Evolutionary conservation across 768 basidiomycete genomes (phyloP).

Genomic region (Dictyophora rubrovolvata): DNA sequence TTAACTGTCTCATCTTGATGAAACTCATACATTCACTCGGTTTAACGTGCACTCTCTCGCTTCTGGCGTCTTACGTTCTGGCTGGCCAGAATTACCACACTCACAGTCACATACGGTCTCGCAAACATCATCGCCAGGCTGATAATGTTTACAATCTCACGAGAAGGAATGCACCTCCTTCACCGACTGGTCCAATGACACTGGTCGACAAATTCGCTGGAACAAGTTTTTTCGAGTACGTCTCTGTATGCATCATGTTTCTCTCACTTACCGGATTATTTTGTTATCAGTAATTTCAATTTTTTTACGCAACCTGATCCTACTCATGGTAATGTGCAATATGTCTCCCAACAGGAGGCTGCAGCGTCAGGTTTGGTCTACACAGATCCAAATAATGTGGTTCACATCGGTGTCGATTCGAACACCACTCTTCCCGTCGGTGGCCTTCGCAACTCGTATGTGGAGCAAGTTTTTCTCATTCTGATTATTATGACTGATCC

Average conservation of each 20-base stretch:
- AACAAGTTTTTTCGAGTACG: conserved; percentile 49
- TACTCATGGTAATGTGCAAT: conserved; percentile 61
- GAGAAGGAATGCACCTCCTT: conserved; percentile 11
- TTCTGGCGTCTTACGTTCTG: conserved; percentile 19
- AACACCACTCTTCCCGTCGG: conserved; percentile 37
- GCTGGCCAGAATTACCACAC: conserved; percentile 24
- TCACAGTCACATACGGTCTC: conserved; percentile 16
- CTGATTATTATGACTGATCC: not conserved
- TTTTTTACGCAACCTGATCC: conserved; percentile 59
- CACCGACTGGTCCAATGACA: conserved; percentile 20
- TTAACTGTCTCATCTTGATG: not conserved
- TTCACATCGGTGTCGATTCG: conserved; percentile 55
- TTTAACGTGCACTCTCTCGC: not conserved
- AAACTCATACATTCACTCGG: not conserved
- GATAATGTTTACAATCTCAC: conserved; percentile 15
- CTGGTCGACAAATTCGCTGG: conserved; percentile 36
- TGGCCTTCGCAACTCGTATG: conserved; percentile 45
- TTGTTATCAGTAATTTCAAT: conserved; percentile 45
- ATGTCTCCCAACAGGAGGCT: conserved; percentile 38
- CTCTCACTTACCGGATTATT: not conserved
- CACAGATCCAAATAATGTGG: conserved; percentile 46
- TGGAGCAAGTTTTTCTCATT: conserved; percentile 7
- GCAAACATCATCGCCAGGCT: conserved; percentile 5
- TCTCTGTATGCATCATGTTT: conserved; percentile 12
- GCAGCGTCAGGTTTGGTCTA: conserved; percentile 45